These are phyloP conservation scores for Globisporangium cederbergense DNA, from an alignment of 352 stramenopile species.

Conservation along the genomic window DNA sequence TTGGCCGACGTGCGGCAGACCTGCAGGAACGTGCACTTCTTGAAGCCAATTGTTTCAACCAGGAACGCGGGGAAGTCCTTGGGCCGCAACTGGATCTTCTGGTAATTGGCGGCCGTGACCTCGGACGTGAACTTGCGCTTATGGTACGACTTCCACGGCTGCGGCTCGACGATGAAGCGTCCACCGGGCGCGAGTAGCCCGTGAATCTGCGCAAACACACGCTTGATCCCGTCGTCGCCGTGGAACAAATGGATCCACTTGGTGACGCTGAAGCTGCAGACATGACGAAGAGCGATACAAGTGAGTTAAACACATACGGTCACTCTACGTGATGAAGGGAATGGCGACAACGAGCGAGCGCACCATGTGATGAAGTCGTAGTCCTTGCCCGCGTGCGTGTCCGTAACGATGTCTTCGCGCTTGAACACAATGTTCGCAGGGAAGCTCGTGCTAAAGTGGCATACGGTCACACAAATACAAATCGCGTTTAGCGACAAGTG, in stretches of 20 bases:
- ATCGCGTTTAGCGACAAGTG: neutral
- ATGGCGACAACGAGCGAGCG: neutral
- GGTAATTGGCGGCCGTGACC: constrained; percentile 64
- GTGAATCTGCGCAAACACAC: constrained; percentile 68
- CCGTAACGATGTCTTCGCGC: constrained; percentile 60
- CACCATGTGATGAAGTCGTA: constrained; percentile 85
- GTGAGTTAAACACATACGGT: neutral
- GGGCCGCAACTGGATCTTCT: constrained; percentile 62
- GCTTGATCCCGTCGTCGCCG: constrained; percentile 79
- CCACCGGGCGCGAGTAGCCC: constrained; percentile 61
- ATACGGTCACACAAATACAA: neutral
- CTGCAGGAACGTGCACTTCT: constrained; percentile 64
- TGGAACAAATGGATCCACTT: constrained; percentile 92
- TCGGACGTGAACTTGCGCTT: constrained; percentile 86
- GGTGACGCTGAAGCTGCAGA: constrained; percentile 76
- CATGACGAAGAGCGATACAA: neutral
- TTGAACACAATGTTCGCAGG: constrained; percentile 83
- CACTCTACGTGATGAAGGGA: neutral
- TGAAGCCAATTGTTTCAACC: constrained; percentile 55
- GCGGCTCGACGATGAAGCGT: constrained; percentile 77
- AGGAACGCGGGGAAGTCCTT: constrained; percentile 73
- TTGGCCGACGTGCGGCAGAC: constrained; percentile 75
- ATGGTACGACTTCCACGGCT: constrained; percentile 87
- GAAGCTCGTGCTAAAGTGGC: constrained; percentile 28
- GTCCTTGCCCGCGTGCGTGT: constrained; percentile 53